A percentile compares a stretch with the other conserved stretches of the same genome.
Conservation (phyloP, 768 basidiomycete species). For the Suillus weaverae region DNA sequence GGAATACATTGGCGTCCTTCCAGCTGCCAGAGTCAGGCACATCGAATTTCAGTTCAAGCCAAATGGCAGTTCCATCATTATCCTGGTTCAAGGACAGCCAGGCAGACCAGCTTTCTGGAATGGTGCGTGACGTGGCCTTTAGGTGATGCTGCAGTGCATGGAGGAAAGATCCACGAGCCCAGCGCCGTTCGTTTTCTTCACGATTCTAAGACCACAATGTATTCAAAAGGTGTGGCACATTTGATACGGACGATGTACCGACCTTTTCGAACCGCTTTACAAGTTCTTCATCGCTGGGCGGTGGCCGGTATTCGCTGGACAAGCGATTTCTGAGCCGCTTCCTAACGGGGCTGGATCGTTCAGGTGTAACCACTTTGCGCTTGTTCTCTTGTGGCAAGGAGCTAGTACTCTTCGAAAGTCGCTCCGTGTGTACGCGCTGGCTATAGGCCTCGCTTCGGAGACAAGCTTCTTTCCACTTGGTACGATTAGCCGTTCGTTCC, state of each 20-base stretch:
- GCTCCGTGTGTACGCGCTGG: slow-evolving; percentile 43
- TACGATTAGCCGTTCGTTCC: slow-evolving; percentile 43
- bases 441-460: slow-evolving; percentile 61
- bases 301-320: slow-evolving; percentile 48
- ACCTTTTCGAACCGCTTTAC: slow-evolving; percentile 71
- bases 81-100: slow-evolving; percentile 80
- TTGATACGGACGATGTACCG: slow-evolving; percentile 12
- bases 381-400: slow-evolving; percentile 19
- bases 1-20: slow-evolving; percentile 58
- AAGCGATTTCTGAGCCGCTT: slow-evolving; percentile 37
- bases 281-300: slow-evolving; percentile 64
- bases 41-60: slow-evolving; percentile 77
- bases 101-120: slow-evolving; percentile 51
- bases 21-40: slow-evolving; percentile 64
- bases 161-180: slow-evolving; percentile 75
- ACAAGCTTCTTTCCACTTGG: slow-evolving; percentile 63
- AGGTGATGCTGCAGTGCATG: slow-evolving; percentile 34
- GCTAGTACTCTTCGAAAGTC: slow-evolving; percentile 29
- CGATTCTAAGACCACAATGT: slow-evolving; percentile 51
- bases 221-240: slow-evolving; percentile 13
- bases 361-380: slow-evolving; percentile 24
- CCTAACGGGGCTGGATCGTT: slow-evolving; percentile 21
- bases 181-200: slow-evolving; percentile 67
- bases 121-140: slow-evolving; percentile 31
- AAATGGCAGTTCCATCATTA: slow-evolving; percentile 75